phyloP scores from a whole-genome alignment of 148 eudicot genomes.

The Cornus kousa region DNA sequence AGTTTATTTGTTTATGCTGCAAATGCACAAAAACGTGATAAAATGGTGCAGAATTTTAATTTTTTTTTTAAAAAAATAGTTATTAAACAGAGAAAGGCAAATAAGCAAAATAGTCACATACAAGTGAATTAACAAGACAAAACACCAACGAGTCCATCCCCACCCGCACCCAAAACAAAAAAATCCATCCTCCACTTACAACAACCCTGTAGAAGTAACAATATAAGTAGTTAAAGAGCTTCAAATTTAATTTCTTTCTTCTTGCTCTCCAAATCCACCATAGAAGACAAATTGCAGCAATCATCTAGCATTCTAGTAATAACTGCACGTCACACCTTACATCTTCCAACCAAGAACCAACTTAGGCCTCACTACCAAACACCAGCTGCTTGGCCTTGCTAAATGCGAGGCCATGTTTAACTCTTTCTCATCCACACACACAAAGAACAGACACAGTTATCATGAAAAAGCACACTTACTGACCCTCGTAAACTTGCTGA shows the following conservation, averaged over 20 bases:
- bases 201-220: background rate
- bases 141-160: background rate
- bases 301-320: background rate
- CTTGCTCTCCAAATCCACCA: background rate
- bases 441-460: background rate
- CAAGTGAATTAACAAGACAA: background rate
- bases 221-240: background rate
- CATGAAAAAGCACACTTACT: background rate
- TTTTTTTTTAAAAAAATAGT: too few relatives aligned
- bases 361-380: background rate
- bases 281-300: background rate
- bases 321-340: background rate
- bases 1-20: background rate
- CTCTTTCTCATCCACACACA: too few relatives aligned
- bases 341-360: constrained; percentile 1
- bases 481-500: background rate
- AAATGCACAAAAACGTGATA: background rate
- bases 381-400: background rate
- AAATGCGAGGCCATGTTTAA: background rate
- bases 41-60: background rate
- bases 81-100: background rate
- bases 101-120: background rate
- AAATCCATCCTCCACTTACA: background rate
- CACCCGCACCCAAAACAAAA: background rate
- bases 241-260: background rate